Evolutionary conservation across 2,329 filamentous ascomycete species (phyloP), one percentile per base, ranked within the genome.

Genomic region (Leptographium wingfieldii): DNA sequence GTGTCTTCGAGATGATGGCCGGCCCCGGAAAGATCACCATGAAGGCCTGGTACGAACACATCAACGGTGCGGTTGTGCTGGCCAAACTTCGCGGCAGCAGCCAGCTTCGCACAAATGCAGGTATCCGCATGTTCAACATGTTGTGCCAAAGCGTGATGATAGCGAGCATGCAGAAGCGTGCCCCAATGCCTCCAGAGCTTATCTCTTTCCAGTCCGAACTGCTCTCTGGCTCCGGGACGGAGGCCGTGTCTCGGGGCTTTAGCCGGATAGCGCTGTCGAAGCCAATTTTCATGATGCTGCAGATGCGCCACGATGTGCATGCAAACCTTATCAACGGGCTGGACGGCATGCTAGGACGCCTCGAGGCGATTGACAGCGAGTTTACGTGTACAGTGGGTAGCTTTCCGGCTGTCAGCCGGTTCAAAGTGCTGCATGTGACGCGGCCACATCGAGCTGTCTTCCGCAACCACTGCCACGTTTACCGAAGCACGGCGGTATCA

Each of bases 1-100:
- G 78, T 52, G 76, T 80, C 5, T 83, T 78, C 63, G 80, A 82
- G 67, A 78, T 77, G 64, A 72, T 82, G 61, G 76, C 77, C 12
- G 78, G 78, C 19, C 72, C 70, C 25, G 74, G 72, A 7, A 69
- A 72, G 9, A 72, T 74, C 58, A 80, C 77, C 0, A 71, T 80
- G 64, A 69, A 72, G 58, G 77, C 77, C 12, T 82, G 79, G 76
- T 74, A 78, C 60, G 71, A 79, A 58, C 80, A 82, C 64, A 72
- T 82, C 46, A 76, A 76, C 55, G 80, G 79, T 11, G 80, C 80
- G 2, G 75, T 76, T 3, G 73, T 75, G 5, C 70, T 83, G 27
- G 76, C 79, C 10, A 73, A 72, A 57, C 71, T 81, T 63, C 74
- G 80, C 56, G 80, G 80, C 22, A 65, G 70, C 11, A 69, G 69